phyloP scores from a whole-genome alignment of 2,329 filamentous ascomycete genomes.

The Emergomyces africanus region DNA sequence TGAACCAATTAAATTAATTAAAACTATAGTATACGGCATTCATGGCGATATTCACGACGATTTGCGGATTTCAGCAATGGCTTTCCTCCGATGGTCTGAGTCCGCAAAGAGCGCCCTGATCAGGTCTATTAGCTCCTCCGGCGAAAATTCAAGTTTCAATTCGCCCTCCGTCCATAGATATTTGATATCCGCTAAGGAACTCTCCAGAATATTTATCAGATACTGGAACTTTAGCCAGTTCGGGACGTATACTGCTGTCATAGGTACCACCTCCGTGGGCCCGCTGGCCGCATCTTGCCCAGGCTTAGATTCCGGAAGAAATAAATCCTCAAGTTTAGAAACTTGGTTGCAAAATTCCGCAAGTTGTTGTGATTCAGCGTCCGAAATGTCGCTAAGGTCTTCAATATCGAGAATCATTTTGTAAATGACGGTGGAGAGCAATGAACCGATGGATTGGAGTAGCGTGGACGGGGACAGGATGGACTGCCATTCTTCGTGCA shows the following conservation, averaged over 20 bases:
- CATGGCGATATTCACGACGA: slow-evolving; percentile 13
- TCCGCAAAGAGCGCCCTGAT: slow-evolving; percentile 54
- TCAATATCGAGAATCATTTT: slow-evolving; percentile 51
- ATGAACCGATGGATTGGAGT: slow-evolving; percentile 48
- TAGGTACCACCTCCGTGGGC: slow-evolving; percentile 26
- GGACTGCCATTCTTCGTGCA: slow-evolving; percentile 44
- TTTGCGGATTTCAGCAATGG: slow-evolving; percentile 44
- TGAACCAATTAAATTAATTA: neutral
- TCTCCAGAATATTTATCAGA: slow-evolving; percentile 49
- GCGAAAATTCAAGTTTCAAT: slow-evolving; percentile 47
- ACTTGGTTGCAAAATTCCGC: slow-evolving; percentile 44
- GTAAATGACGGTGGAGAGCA: slow-evolving; percentile 43
- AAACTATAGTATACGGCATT: neutral
- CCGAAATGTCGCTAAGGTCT: slow-evolving; percentile 51
- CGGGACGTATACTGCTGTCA: slow-evolving; percentile 48
- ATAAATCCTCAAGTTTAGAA: slow-evolving; percentile 44
- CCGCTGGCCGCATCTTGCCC: slow-evolving; percentile 7
- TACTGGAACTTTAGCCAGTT: slow-evolving; percentile 56
- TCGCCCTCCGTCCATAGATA: slow-evolving; percentile 54
- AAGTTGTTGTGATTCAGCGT: slow-evolving; percentile 48
- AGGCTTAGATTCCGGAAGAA: slow-evolving; percentile 31
- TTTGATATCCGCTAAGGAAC: slow-evolving; percentile 51
- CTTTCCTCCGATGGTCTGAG: slow-evolving; percentile 44
- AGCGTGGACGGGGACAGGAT: slow-evolving; percentile 48
- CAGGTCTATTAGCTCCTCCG: slow-evolving; percentile 49